Evolutionary conservation across 371 early-diverging fungal genomes (phyloP).

Genomic region (Lichtheimia ramosa): DNA sequence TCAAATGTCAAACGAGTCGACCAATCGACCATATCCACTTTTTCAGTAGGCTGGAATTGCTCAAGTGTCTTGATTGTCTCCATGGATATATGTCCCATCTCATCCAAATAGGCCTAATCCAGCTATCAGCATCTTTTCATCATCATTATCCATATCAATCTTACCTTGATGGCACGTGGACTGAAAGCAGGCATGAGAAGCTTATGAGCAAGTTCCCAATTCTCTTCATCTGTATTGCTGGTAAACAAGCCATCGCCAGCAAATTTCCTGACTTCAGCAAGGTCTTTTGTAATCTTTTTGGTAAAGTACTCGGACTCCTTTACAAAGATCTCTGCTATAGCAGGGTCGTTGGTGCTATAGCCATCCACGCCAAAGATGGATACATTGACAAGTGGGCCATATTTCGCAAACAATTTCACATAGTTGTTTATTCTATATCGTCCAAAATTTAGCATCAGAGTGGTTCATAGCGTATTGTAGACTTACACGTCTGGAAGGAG

Average conservation of each 20-base stretch:
- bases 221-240: conserved; percentile 32
- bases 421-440: conserved; percentile 11
- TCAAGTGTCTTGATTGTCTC: conserved; percentile 37
- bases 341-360: conserved; percentile 34
- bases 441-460: neutral
- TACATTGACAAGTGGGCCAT: conserved; percentile 28
- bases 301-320: conserved; percentile 46
- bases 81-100: conserved; percentile 42
- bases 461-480: neutral
- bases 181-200: conserved; percentile 54
- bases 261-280: conserved; percentile 35
- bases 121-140: neutral
- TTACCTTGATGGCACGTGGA: conserved; percentile 36
- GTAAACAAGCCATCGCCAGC: conserved; percentile 51
- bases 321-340: conserved; percentile 32
- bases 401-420: conserved; percentile 18
- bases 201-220: conserved; percentile 55
- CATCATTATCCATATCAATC: neutral
- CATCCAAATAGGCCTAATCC: conserved; percentile 35
- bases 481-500: conserved; percentile 26
- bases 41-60: conserved; percentile 31
- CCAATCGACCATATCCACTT: conserved; percentile 50
- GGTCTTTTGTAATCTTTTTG: conserved; percentile 22
- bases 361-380: conserved; percentile 11
- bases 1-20: conserved; percentile 58